Base-by-base conservation (phyloP, 2,329 filamentous ascomycete species). In the Xylariaceae sp. region DNA sequence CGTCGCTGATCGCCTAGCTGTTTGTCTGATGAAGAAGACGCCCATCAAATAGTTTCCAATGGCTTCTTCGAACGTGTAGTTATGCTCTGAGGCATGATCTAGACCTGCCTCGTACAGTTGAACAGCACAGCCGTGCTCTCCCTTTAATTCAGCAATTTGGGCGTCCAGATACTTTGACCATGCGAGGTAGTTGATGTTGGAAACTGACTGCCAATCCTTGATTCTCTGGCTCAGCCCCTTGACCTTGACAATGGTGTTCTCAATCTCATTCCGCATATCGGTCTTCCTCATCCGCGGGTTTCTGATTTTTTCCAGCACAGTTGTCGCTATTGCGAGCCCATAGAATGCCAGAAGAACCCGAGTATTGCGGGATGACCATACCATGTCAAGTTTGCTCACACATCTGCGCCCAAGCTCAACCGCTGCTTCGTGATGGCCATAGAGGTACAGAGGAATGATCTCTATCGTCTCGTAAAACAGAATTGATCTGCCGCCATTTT, bases 31-130 rank as follows among this genome's bases (percentile, higher is more conserved):
- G 62, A 91, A 84, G 69, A 85, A 87, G 8, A 87, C 87, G 1
- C 85, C 88, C 76, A 92, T 88, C 35, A 92, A 77, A 69, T 90
- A 89, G 68, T 88, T 88, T 13, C 85, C 83, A 1, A 91, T 77
- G 0, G 87, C 89, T 71, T 92, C 88, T 61, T 92, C 89, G 53
- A 91, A 82, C 2, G 81, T 68, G 62, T 89, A 88, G 49, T 80
- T 79, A 65, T 90, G 80, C 57, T 88, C 79, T 17, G 88, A 80
- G 10, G 87, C 83, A 67, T 92, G 88, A 66, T 92, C 88, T 59
- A 92, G 74, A 5, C 86, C 84, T 62, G 83, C 79, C 70, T 93
- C 89, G 67, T 90, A 92, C 50, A 81, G 76, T 23, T 76, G 76
- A 39, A 92, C 78, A 6, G 87, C 85, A 2, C 73, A 69, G 2